phyloP scores from a whole-genome alignment of 345 rosid species.

The Streptanthus diversifolius region DNA sequence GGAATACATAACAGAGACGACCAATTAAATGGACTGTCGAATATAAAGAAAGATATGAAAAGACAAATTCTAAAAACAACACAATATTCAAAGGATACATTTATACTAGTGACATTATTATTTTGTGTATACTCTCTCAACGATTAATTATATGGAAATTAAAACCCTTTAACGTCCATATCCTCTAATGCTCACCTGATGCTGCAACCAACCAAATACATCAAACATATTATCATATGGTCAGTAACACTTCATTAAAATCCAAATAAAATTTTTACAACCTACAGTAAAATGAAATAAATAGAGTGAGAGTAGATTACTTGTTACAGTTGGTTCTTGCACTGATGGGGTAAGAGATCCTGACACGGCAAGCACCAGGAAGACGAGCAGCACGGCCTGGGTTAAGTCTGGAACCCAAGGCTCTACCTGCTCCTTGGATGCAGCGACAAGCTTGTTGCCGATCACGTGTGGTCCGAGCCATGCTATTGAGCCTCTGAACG shows the following conservation, averaged over 20 bases:
- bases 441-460: constrained; percentile 57
- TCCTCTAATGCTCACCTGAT: constrained; percentile 15
- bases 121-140: constrained; percentile 9
- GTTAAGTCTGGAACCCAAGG: constrained; percentile 27
- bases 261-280: background rate
- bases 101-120: constrained; percentile 8
- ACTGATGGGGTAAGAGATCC: constrained; percentile 58
- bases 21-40: constrained; percentile 14
- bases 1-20: constrained; percentile 11
- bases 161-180: constrained; percentile 5
- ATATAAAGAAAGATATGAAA: constrained; percentile 1
- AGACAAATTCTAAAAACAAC: constrained; percentile 1
- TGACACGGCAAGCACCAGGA: constrained; percentile 47
- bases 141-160: background rate
- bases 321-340: constrained; percentile 44
- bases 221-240: background rate
- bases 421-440: constrained; percentile 34
- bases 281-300: background rate
- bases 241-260: background rate
- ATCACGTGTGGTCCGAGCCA: constrained; percentile 46
- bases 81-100: constrained; percentile 1
- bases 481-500: constrained; percentile 32
- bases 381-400: constrained; percentile 38
- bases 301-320: constrained; percentile 27
- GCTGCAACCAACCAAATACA: constrained; percentile 21